phyloP scores from a whole-genome alignment of 352 stramenopile species.

The Pythium monospermum region DNA sequence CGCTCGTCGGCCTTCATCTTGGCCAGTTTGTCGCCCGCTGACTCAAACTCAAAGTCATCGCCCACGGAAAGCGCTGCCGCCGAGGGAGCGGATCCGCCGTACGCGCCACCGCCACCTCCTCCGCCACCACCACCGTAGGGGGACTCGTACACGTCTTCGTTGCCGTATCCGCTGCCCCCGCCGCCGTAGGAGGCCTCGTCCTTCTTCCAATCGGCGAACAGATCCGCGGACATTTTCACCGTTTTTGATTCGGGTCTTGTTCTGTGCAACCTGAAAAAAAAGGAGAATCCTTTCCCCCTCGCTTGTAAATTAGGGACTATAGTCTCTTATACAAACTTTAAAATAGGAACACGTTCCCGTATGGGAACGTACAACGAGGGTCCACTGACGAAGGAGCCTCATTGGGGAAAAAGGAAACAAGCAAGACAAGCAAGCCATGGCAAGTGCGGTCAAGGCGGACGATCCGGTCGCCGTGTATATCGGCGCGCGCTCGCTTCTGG shows the following conservation, averaged over 20 bases:
- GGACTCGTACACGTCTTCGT: slow-evolving; percentile 9
- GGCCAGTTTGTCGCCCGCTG: slow-evolving; percentile 35
- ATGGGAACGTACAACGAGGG: neutral
- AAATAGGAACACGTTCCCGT: neutral
- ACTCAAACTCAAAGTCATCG: slow-evolving; percentile 82
- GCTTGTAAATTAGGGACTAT: no score
- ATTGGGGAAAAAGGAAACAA: slow-evolving; percentile 10
- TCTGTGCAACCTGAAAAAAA: neutral
- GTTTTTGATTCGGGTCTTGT: neutral
- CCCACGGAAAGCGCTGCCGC: slow-evolving; percentile 17
- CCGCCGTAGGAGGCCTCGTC: slow-evolving; percentile 49
- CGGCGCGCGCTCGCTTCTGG: slow-evolving; percentile 13
- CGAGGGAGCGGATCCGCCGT: no score
- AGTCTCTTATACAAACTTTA: neutral
- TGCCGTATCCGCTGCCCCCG: slow-evolving; percentile 10
- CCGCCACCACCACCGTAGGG: slow-evolving; percentile 15
- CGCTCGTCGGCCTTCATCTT: slow-evolving; percentile 62
- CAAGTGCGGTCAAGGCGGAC: slow-evolving; percentile 1
- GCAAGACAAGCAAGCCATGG: neutral
- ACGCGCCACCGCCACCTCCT: slow-evolving; percentile 15
- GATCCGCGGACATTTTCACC: slow-evolving; percentile 72
- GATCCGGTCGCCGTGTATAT: slow-evolving; percentile 5
- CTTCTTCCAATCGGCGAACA: slow-evolving; percentile 88
- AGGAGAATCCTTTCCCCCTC: neutral
- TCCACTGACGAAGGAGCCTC: slow-evolving; percentile 11